Evolutionary conservation across 2,329 filamentous ascomycete species (phyloP), one percentile per base, ranked within the genome.

Genomic region (Fusarium protoensiforme): DNA sequence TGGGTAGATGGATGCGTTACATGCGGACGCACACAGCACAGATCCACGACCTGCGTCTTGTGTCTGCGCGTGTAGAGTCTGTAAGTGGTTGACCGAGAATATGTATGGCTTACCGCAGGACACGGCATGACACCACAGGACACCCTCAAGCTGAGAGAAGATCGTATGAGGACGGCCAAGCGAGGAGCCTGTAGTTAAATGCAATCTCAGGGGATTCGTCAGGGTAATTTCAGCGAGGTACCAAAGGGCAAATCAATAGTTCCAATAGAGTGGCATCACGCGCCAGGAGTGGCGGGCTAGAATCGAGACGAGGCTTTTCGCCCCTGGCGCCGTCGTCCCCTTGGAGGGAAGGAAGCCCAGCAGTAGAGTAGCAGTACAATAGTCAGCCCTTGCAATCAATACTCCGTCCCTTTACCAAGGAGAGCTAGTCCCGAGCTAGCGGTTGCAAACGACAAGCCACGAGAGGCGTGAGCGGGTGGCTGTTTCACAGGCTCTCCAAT

Each of bases 271-370:
- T 36, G 58, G 38, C 71, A 74, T 72, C 71, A 74, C 61, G 71
- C 71, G 71, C 61, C 64, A 48, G 64, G 57, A 74, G 71, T 72
- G 60, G 41, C 60, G 38, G 58, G 41, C 64, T 74, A 73, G 71
- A 73, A 70, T 61, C 56, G 60, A 53, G 46, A 38, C 43, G 59
- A 56, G 66, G 51, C 48, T 53, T 53, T 53, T 53, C 48, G 48
- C 48, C 48, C 53, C 53, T 35, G 53, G 53, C 53, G 53, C 53
- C 24, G 24, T n/a, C 53, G 29, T 54, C 62, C 70, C 70, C 59
- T 73, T 67, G 27, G 33, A 36, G 33, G n/a, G n/a, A n/a, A n/a
- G 33, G 33, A 5, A 31, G 27, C 16, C 29, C 24, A 9, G 24
- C 16, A 41, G 27, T n/a, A n/a, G n/a, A n/a, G n/a, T n/a, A n/a